phyloP scores from a whole-genome alignment of 441 rosid species.

The Cnidoscolus chayamansa region DNA sequence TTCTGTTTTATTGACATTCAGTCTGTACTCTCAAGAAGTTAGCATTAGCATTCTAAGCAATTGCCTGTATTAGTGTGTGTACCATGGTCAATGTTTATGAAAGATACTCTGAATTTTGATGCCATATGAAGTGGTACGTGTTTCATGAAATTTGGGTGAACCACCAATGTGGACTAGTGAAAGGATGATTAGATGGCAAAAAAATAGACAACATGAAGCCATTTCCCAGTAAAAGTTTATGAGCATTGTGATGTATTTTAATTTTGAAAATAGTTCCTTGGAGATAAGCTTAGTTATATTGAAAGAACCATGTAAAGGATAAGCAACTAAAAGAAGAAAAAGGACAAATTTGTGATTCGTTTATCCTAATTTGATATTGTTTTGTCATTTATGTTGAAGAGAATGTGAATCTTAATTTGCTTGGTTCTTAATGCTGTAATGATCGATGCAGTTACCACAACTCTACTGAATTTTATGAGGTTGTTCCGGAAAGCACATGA shows the following conservation, averaged over 20 bases:
- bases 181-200: neutral
- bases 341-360: neutral
- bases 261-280: neutral
- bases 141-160: neutral
- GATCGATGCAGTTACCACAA: constrained; percentile 69
- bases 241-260: neutral
- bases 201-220: neutral
- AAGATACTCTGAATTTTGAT: neutral
- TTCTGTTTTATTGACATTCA: neutral
- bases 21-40: neutral
- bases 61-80: neutral
- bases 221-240: neutral
- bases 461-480: constrained; percentile 80
- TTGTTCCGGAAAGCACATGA: constrained; percentile 91
- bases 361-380: neutral
- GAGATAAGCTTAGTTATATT: neutral
- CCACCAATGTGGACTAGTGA: neutral
- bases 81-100: neutral
- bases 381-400: neutral
- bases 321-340: neutral
- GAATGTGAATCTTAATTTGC: neutral
- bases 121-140: neutral
- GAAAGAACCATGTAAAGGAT: neutral
- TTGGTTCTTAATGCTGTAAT: constrained; percentile 20
- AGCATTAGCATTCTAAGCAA: neutral